Percentiles rank a stretch among this genome's conserved stretches.
These are phyloP conservation scores for Berkeleyomyces basicola DNA, from an alignment of 2,329 filamentous ascomycete species.

Conservation along the genomic window DNA sequence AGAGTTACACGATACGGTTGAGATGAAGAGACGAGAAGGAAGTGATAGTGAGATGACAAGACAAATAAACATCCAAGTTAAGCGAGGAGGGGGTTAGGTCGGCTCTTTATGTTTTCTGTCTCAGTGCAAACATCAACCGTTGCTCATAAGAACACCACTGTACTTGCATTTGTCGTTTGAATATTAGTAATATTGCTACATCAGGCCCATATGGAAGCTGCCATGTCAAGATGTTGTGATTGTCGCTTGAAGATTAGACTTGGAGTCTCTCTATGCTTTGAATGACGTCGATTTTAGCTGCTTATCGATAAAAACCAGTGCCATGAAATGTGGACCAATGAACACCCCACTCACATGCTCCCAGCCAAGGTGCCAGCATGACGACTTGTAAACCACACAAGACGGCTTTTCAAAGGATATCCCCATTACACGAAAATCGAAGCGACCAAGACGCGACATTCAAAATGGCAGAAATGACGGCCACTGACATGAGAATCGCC, in stretches of 20 bases:
- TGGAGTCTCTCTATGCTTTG: too few relatives aligned
- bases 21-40: neutral
- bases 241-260: neutral
- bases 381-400: neutral
- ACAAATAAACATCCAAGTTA: neutral
- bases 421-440: neutral
- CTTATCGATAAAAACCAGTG: neutral
- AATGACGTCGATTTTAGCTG: neutral
- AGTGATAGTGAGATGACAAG: neutral
- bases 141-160: too few relatives aligned
- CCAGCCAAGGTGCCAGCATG: neutral
- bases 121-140: too few relatives aligned
- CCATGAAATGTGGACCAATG: neutral
- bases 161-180: too few relatives aligned
- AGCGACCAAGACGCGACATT: neutral
- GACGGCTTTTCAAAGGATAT: neutral
- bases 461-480: slow-evolving; percentile 13
- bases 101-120: too few relatives aligned
- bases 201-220: neutral
- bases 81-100: too few relatives aligned
- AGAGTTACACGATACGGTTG: too few relatives aligned
- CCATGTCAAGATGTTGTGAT: neutral
- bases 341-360: neutral
- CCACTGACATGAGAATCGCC: slow-evolving; percentile 49
- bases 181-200: too few relatives aligned